phyloP scores from a whole-genome alignment of 352 stramenopile genomes.

The Phytophthora quininea region DNA sequence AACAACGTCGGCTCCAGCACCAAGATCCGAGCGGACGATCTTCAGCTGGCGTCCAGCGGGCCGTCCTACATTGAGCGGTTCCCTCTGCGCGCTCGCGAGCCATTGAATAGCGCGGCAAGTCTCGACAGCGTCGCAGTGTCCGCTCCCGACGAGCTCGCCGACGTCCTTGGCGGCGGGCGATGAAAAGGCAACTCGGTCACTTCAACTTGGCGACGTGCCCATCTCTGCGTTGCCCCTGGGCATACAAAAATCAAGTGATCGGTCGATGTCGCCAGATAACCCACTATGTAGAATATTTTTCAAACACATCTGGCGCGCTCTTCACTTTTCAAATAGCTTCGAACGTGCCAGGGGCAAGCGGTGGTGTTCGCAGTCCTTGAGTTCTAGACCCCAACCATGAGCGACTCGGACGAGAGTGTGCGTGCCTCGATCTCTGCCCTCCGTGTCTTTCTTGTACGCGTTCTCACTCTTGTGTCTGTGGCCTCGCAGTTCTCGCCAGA shows the following conservation, averaged over 20 bases:
- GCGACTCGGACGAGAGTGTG: conserved; percentile 60
- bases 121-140: conserved; percentile 40
- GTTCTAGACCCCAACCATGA: conserved; percentile 25
- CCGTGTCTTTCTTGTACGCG: not conserved
- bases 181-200: conserved; percentile 8
- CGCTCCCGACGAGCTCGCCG: conserved; percentile 46
- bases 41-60: conserved; percentile 45
- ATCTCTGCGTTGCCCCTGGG: not conserved
- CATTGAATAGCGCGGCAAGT: conserved; percentile 13
- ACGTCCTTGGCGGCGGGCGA: conserved; percentile 56
- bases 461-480: not conserved
- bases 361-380: too few relatives aligned
- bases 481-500: conserved; percentile 28
- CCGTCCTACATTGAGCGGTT: conserved; percentile 78
- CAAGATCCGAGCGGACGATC: conserved; percentile 66
- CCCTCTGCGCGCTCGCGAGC: conserved; percentile 47
- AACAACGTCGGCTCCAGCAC: conserved; percentile 65
- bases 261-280: not conserved
- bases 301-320: not conserved
- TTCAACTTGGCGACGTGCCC: not conserved
- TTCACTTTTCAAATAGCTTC: conserved; percentile 1
- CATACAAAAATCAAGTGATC: not conserved
- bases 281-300: not conserved
- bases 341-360: too few relatives aligned
- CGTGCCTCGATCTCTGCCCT: conserved; percentile 20